Conservation (phyloP, 2,329 filamentous ascomycete species). For the Thielaviopsis punctulata region DNA sequence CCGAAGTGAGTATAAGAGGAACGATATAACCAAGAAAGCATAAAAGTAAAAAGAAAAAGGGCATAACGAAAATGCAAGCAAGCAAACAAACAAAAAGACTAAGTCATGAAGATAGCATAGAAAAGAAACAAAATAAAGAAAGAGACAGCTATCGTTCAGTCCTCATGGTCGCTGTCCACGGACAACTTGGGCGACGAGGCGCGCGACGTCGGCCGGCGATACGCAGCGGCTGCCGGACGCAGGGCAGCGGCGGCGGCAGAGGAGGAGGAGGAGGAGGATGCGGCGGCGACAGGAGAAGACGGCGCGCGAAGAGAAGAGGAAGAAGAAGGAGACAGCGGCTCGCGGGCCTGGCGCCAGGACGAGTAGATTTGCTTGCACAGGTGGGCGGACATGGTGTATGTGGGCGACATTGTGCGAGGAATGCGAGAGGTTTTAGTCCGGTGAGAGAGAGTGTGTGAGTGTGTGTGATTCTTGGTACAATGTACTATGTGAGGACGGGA, state of each 20-base stretch:
- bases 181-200: constrained; percentile 19
- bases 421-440: neutral
- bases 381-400: constrained; percentile 44
- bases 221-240: constrained; percentile 1
- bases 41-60: too few species aligned
- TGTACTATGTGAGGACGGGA: too few species aligned
- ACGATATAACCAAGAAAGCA: too few species aligned
- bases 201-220: constrained; percentile 14
- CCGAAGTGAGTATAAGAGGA: too few species aligned
- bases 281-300: constrained; percentile 8
- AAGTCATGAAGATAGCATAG: neutral
- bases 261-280: constrained; percentile 7
- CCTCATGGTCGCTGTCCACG: constrained; percentile 9
- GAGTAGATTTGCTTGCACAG: constrained; percentile 42
- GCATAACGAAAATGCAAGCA: too few species aligned
- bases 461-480: too few species aligned
- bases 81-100: neutral
- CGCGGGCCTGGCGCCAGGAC: constrained; percentile 37
- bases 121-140: constrained; percentile 5
- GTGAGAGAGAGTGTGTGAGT: neutral
- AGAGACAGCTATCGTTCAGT: neutral
- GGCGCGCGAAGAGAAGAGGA: constrained; percentile 14
- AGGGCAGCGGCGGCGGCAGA: neutral
- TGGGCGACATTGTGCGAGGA: constrained; percentile 32
- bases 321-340: constrained; percentile 21